A percentile compares a stretch with the other conserved stretches of the same genome.
Conservation (phyloP, 108 stramenopile species). For the Epithemia pelagica region DNA sequence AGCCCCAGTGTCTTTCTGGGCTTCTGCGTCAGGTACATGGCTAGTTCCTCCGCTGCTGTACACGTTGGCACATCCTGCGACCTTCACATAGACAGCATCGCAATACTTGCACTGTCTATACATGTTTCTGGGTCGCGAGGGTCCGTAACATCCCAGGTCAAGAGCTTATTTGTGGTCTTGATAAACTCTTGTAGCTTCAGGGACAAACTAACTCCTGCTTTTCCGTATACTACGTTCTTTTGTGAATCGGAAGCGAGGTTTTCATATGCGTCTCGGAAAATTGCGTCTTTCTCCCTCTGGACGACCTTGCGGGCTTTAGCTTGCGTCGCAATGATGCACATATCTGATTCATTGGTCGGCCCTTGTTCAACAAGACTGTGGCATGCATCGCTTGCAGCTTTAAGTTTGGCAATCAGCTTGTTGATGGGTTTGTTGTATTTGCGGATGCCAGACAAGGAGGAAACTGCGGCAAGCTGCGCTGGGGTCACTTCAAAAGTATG, state of each 20-base stretch:
- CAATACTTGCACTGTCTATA: not conserved
- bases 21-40: constrained; percentile 3
- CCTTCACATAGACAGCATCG: constrained; percentile 7
- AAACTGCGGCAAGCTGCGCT: not conserved
- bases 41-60: not conserved
- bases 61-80: not conserved
- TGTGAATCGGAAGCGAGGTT: not conserved
- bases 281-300: not conserved
- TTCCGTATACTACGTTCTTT: constrained; percentile 2
- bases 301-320: not conserved
- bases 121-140: constrained; percentile 3
- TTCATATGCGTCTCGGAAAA: constrained; percentile 6
- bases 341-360: not conserved
- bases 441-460: not conserved
- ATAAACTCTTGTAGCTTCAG: constrained; percentile 4
- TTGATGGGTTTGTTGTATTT: constrained; percentile 8
- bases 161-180: not conserved
- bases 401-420: not conserved
- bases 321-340: not conserved
- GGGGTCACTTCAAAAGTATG: not conserved
- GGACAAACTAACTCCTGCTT: constrained; percentile 1
- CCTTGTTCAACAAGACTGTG: not conserved
- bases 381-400: not conserved
- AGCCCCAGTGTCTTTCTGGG: not conserved
- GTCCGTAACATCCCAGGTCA: constrained; percentile 5